A percentile compares a stretch with the other conserved stretches of the same genome.
phyloP scores from a whole-genome alignment of 78 protist genomes.

The Dictyostelium brefeldianum region DNA sequence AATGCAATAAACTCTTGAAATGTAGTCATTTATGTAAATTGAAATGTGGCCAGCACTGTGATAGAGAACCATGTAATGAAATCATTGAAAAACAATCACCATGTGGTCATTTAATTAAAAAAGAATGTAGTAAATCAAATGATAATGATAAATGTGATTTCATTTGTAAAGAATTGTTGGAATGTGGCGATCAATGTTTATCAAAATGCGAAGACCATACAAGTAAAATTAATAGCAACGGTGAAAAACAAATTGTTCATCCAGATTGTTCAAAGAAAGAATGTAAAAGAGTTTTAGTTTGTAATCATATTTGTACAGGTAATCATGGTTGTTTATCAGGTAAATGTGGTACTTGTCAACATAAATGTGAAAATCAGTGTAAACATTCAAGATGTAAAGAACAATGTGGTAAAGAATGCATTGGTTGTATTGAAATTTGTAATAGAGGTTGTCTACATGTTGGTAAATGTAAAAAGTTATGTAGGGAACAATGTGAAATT shows the following conservation, averaged over 20 bases:
- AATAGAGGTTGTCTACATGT: conserved; percentile 45
- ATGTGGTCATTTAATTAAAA: conserved; percentile 34
- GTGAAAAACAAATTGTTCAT: background rate
- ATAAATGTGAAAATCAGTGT: conserved; percentile 23
- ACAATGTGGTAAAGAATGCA: conserved; percentile 53
- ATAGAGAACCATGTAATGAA: background rate
- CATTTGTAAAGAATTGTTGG: conserved; percentile 33
- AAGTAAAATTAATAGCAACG: background rate
- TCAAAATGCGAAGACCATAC: conserved; percentile 39
- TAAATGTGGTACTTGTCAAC: conserved; percentile 31
- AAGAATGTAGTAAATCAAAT: background rate
- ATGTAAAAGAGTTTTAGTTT: conserved; percentile 21
- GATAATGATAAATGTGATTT: background rate
- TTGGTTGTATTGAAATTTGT: conserved; percentile 76
- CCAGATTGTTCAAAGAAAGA: conserved; percentile 19
- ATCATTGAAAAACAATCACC: background rate
- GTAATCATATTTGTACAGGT: conserved; percentile 25
- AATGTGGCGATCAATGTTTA: conserved; percentile 76
- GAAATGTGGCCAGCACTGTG: conserved; percentile 1
- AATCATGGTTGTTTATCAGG: background rate
- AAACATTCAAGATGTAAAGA: conserved; percentile 38
- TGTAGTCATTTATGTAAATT: conserved; percentile 56
- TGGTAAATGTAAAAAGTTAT: conserved; percentile 46
- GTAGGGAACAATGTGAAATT: conserved; percentile 70
- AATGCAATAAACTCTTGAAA: conserved; percentile 2